phyloP scores from a whole-genome alignment of 2,329 filamentous ascomycete species.

The Talaromyces sp. region DNA sequence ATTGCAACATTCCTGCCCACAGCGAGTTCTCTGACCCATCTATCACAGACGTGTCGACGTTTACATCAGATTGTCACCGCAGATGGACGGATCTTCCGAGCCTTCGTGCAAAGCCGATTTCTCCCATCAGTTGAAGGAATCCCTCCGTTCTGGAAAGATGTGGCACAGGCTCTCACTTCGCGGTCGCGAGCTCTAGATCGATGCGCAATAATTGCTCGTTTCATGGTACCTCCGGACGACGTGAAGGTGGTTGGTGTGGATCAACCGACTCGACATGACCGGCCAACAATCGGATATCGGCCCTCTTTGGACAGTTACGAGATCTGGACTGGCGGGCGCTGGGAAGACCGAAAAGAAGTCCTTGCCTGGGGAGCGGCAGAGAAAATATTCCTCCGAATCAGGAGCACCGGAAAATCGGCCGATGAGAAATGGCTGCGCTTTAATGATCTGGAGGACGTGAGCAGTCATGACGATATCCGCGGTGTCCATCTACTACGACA shows the following conservation, averaged over 20 bases:
- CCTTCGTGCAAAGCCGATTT: slow-evolving; percentile 45
- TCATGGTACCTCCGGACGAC: slow-evolving; percentile 41
- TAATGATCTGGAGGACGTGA: slow-evolving; percentile 43
- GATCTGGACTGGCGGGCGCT: slow-evolving; percentile 40
- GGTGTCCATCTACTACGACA: slow-evolving; percentile 48
- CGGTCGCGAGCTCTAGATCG: slow-evolving; percentile 53
- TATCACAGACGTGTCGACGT: slow-evolving; percentile 42
- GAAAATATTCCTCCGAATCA: slow-evolving; percentile 47
- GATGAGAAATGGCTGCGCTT: slow-evolving; percentile 47
- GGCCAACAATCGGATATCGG: slow-evolving; percentile 50
- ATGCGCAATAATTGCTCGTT: slow-evolving; percentile 50
- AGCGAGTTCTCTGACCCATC: slow-evolving; percentile 36
- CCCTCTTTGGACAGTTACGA: slow-evolving; percentile 56
- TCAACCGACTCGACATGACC: slow-evolving; percentile 38
- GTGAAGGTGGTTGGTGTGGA: slow-evolving; percentile 33
- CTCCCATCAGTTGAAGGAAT: slow-evolving; percentile 33
- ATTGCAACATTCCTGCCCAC: slow-evolving; percentile 40
- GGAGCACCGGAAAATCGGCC: slow-evolving; percentile 32
- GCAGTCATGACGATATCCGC: slow-evolving; percentile 56
- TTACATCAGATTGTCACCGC: slow-evolving; percentile 42
- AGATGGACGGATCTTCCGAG: slow-evolving; percentile 42
- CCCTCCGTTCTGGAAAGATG: slow-evolving; percentile 42
- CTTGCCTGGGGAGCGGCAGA: slow-evolving; percentile 57
- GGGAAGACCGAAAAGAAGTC: slow-evolving; percentile 49
- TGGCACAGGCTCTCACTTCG: slow-evolving; percentile 50